phyloP scores from a whole-genome alignment of 116 monocot species.

The Dioscorea cayenensis region DNA sequence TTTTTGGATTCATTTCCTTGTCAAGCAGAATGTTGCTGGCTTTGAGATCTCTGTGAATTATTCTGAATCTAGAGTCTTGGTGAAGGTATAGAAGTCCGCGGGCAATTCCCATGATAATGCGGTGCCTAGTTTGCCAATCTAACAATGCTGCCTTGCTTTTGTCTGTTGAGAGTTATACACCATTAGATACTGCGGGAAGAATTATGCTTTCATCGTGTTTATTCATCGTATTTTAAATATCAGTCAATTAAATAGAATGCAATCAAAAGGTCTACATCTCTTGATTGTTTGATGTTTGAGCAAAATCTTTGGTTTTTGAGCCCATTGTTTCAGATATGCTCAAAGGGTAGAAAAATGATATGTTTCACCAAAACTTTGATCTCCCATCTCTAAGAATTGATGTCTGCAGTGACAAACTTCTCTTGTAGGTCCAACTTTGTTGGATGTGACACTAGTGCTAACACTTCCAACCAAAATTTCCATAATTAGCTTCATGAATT shows the following conservation, averaged over 20 bases:
- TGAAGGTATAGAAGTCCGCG: not conserved
- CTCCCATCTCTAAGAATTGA: not conserved
- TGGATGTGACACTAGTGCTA: not conserved
- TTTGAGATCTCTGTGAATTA: not conserved
- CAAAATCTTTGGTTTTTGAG: not conserved
- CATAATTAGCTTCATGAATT: not conserved
- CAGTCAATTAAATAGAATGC: too few relatives aligned
- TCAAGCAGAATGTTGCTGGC: not conserved
- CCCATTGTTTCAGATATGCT: not conserved
- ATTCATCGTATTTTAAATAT: too few relatives aligned
- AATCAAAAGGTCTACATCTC: not conserved
- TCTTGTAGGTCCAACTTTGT: not conserved
- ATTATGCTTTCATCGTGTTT: too few relatives aligned
- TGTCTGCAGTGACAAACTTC: not conserved
- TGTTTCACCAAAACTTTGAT: not conserved
- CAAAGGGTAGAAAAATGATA: not conserved
- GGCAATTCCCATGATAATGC: not conserved
- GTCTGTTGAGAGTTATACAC: not conserved
- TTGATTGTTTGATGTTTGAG: not conserved
- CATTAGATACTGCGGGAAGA: too few relatives aligned
- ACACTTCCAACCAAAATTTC: not conserved
- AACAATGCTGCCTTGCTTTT: not conserved
- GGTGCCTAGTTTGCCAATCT: not conserved
- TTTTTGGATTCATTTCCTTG: slow-evolving; percentile 1
- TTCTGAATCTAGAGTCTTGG: not conserved